Conservation (phyloP, 208 protist species). For the Acanthamoeba culbertsoni region DNA sequence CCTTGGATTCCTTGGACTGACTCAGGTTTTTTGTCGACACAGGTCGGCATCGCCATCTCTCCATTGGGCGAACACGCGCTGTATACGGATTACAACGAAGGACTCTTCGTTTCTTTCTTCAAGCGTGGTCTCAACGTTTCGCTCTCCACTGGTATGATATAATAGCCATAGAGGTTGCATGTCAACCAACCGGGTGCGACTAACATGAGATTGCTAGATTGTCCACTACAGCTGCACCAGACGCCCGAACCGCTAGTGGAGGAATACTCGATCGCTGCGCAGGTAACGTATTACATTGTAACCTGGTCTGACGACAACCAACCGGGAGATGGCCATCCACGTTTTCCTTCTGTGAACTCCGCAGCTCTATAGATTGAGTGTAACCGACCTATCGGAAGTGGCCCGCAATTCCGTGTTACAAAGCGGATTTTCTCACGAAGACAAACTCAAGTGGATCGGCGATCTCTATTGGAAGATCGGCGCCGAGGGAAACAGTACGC, state of each 20-base stretch:
- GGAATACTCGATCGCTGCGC: conserved; percentile 98
- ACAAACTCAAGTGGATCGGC: conserved; percentile 94
- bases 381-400: conserved; percentile 97
- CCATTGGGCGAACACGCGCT: conserved; percentile 98
- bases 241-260: conserved; percentile 98
- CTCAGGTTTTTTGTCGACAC: too few species aligned
- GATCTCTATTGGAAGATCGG: background rate
- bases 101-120: conserved; percentile 96
- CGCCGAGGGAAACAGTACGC: conserved; percentile 4
- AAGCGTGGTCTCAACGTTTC: conserved; percentile 95
- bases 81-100: conserved; percentile 95
- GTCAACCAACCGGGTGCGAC: background rate
- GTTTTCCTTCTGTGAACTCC: conserved; percentile 21
- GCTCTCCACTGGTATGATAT: conserved; percentile 89
- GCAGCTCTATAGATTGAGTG: conserved; percentile 91
- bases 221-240: conserved; percentile 97
- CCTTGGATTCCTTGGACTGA: too few species aligned
- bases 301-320: too few species aligned
- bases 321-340: background rate
- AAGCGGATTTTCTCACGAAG: conserved; percentile 91
- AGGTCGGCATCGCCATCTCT: conserved; percentile 96
- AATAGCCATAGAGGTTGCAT: background rate
- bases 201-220: conserved; percentile 72
- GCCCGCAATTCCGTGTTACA: conserved; percentile 96
- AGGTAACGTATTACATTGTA: conserved; percentile 70